A percentile compares a stretch with the other conserved stretches of the same genome.
Conservation (phyloP, 306 rosid species). For the Hippophae gyantsensis region DNA sequence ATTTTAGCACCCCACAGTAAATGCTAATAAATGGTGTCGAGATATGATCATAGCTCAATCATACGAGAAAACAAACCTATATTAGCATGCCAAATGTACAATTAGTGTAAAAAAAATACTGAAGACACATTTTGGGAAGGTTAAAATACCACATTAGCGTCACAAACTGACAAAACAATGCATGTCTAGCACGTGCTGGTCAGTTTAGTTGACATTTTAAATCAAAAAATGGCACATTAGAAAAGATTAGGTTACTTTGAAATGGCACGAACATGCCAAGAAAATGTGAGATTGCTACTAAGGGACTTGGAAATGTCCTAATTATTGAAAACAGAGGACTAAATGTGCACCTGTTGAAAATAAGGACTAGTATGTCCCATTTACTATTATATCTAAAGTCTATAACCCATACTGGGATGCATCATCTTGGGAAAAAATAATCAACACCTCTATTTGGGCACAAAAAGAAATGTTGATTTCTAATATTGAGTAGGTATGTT, state of each 20-base stretch:
- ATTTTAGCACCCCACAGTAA: conserved; percentile 12
- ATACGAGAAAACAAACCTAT: neutral
- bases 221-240: too few relatives aligned
- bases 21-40: neutral
- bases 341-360: too few relatives aligned
- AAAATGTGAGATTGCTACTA: neutral
- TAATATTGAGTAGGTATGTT: neutral
- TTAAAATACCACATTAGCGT: too few relatives aligned
- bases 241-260: neutral
- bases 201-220: too few relatives aligned
- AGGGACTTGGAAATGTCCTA: too few relatives aligned
- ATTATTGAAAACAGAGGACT: too few relatives aligned
- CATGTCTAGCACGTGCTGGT: too few relatives aligned
- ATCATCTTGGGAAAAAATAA: neutral
- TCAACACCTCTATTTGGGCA: neutral
- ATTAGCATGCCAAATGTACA: neutral
- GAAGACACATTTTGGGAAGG: too few relatives aligned
- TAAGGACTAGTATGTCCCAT: neutral
- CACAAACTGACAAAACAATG: too few relatives aligned
- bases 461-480: neutral
- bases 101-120: too few relatives aligned
- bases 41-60: neutral
- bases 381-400: too few relatives aligned
- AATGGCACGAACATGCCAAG: neutral
- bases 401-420: neutral